These are phyloP conservation scores for Oryza officinalis DNA, from an alignment of 176 grass and related monocot species.

Conservation along the genomic window DNA sequence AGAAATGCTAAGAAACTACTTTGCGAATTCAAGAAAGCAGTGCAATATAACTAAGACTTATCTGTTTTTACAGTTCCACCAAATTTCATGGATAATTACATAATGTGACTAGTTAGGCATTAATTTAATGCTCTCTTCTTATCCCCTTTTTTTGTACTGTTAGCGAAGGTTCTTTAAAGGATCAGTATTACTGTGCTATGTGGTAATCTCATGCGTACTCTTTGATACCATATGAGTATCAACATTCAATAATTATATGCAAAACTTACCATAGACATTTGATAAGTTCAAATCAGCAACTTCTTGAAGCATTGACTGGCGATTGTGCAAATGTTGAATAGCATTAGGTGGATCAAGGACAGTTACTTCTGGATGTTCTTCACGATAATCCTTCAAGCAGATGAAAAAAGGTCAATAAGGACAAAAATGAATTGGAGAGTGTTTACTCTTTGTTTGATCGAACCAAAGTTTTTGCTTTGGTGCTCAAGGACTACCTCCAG, in stretches of 20 bases:
- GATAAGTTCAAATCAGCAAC: slow-evolving; percentile 78
- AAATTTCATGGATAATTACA: background rate
- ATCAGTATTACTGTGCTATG: background rate
- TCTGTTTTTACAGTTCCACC: background rate
- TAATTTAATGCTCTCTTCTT: background rate
- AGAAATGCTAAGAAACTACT: slow-evolving; percentile 19
- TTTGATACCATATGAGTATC: background rate
- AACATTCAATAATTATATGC: background rate
- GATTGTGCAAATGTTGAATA: slow-evolving; percentile 71
- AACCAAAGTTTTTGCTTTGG: background rate
- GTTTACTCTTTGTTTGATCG: background rate
- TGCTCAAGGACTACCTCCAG: slow-evolving; percentile 56
- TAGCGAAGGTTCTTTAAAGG: background rate
- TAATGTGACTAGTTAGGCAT: background rate
- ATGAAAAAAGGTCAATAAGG: slow-evolving; percentile 5
- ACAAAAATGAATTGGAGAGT: background rate
- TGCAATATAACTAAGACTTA: background rate
- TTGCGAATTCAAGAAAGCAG: background rate
- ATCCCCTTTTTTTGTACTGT: background rate
- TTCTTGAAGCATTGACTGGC: slow-evolving; percentile 87
- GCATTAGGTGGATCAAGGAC: slow-evolving; percentile 80
- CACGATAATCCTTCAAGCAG: slow-evolving; percentile 58
- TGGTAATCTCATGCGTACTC: background rate
- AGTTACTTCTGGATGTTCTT: slow-evolving; percentile 85
- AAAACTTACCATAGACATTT: slow-evolving; percentile 49